Conservation (phyloP, 1,139 yeast species). For the Geotrichum europaeum region DNA sequence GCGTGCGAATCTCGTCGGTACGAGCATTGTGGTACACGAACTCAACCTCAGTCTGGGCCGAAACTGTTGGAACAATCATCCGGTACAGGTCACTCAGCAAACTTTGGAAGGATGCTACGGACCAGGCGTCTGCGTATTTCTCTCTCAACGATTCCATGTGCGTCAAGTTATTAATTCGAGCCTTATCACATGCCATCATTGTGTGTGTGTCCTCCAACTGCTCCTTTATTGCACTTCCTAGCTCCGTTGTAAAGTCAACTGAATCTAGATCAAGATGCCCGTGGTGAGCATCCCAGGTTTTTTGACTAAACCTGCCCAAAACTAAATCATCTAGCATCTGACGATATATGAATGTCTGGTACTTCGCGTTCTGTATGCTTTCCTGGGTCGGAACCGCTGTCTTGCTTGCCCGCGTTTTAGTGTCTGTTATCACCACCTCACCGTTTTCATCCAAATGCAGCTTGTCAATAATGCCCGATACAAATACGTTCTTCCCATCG, state of each 20-base stretch:
- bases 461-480: conserved; percentile 34
- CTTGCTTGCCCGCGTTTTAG: conserved; percentile 28
- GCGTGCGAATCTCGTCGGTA: conserved; percentile 16
- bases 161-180: background rate
- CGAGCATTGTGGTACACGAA: background rate
- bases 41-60: conserved; percentile 1
- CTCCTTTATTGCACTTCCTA: background rate
- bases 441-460: conserved; percentile 16
- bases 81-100: background rate
- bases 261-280: background rate
- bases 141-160: background rate
- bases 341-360: conserved; percentile 33
- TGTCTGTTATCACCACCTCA: conserved; percentile 27
- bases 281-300: background rate
- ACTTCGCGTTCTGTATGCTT: conserved; percentile 32
- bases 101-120: background rate
- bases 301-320: background rate
- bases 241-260: background rate
- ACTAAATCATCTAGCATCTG: conserved; percentile 22
- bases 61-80: background rate
- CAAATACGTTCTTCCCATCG: conserved; percentile 19
- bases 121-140: background rate
- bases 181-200: background rate
- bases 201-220: background rate
- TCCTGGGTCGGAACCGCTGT: conserved; percentile 21